These are phyloP conservation scores for Epithele typhae DNA, from an alignment of 768 basidiomycete genomes.

Conservation along the genomic window DNA sequence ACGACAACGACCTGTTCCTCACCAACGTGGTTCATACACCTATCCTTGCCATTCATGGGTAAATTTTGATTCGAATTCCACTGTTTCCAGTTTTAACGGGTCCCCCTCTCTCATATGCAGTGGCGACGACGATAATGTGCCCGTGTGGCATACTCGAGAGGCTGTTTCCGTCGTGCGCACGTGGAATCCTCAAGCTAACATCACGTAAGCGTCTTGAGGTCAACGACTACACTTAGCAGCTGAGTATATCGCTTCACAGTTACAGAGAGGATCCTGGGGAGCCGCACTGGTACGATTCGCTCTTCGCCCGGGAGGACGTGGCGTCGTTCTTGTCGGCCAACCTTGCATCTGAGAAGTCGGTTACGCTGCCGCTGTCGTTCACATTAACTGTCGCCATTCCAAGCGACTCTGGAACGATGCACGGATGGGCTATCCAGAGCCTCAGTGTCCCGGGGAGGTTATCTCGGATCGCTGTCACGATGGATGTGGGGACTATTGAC, in stretches of 20 bases:
- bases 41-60: conserved; percentile 79
- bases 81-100: not conserved
- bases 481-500: not conserved
- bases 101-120: conserved; percentile 30
- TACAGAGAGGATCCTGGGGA: conserved; percentile 58
- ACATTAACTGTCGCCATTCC: conserved; percentile 74
- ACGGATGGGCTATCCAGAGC: conserved; percentile 64
- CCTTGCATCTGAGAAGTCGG: conserved; percentile 2
- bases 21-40: conserved; percentile 71
- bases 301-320: conserved; percentile 54
- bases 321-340: conserved; percentile 48
- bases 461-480: no score
- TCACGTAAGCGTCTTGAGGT: conserved; percentile 37
- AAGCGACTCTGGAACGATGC: conserved; percentile 60
- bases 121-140: conserved; percentile 82
- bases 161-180: conserved; percentile 52
- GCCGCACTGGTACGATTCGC: conserved; percentile 66
- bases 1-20: conserved; percentile 85
- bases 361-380: conserved; percentile 34
- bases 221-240: not conserved
- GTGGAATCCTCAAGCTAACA: conserved; percentile 50
- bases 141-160: conserved; percentile 79
- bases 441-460: conserved; percentile 52
- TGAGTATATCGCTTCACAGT: conserved; percentile 27
- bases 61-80: conserved; percentile 16